Percentiles rank a stretch among this genome's conserved stretches.
Evolutionary conservation across 257 asterid species (phyloP).

Genomic region (Forsythia viridissima): DNA sequence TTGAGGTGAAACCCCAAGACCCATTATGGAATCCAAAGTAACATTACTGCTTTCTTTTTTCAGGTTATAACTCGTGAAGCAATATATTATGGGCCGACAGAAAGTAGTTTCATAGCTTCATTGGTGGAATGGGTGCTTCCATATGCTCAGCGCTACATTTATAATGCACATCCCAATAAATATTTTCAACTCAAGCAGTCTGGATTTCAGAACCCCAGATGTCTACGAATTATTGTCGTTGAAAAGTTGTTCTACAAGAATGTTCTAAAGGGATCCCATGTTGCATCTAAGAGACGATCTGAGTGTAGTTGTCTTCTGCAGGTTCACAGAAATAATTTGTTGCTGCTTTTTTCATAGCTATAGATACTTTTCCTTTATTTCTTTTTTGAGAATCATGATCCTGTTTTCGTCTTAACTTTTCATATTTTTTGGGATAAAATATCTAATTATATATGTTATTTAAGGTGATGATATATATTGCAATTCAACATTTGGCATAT

Average conservation of each 20-base stretch:
- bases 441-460: neutral
- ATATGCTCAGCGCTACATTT: constrained; percentile 89
- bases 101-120: constrained; percentile 51
- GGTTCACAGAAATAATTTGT: constrained; percentile 45
- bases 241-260: constrained; percentile 76
- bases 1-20: too few species aligned
- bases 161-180: constrained; percentile 46
- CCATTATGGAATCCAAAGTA: too few species aligned
- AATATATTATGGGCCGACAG: constrained; percentile 58
- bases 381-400: neutral
- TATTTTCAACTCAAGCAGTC: constrained; percentile 63
- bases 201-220: constrained; percentile 50
- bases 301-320: constrained; percentile 77
- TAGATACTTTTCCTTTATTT: neutral
- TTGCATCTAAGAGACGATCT: constrained; percentile 57
- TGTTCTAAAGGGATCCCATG: constrained; percentile 46
- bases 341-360: neutral
- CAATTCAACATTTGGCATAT: neutral
- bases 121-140: constrained; percentile 91
- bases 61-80: constrained; percentile 89
- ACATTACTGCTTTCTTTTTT: neutral
- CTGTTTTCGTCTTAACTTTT: neutral
- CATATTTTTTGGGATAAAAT: neutral
- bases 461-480: neutral
- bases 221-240: constrained; percentile 61